Conservation (phyloP, 371 early-diverging fungal species). For the Cokeromyces recurvatus region DNA sequence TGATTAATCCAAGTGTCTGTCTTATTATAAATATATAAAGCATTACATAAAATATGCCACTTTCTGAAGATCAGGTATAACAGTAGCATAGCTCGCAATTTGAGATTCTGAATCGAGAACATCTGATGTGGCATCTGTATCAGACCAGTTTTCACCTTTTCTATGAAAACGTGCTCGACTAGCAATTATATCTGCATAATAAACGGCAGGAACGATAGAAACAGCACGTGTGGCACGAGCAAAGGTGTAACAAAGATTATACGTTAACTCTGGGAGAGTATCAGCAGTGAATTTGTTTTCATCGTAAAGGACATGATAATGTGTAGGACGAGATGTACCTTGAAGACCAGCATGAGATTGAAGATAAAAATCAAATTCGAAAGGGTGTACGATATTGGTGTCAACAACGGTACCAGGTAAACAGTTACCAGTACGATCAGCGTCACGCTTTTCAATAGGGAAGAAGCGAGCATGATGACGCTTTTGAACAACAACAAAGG, state of each 20-base stretch:
- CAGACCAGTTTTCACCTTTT: conserved; percentile 8
- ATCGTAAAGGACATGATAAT: conserved; percentile 82
- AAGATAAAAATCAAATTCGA: conserved; percentile 86
- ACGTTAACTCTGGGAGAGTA: conserved; percentile 72
- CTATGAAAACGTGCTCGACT: conserved; percentile 74
- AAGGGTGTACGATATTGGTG: conserved; percentile 74
- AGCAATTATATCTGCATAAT: conserved; percentile 86
- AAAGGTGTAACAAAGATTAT: conserved; percentile 83
- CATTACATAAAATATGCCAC: too few relatives aligned
- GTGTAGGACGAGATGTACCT: conserved; percentile 87
- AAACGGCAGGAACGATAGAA: conserved; percentile 76
- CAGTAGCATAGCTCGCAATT: too few relatives aligned
- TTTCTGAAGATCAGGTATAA: too few relatives aligned
- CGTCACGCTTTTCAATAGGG: conserved; percentile 55
- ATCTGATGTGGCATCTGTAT: too few relatives aligned
- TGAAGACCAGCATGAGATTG: conserved; percentile 84
- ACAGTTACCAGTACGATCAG: conserved; percentile 28
- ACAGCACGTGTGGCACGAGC: conserved; percentile 78
- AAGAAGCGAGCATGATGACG: conserved; percentile 94
- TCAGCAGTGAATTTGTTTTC: conserved; percentile 77
- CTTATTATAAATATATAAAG: too few relatives aligned
- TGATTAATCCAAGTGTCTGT: too few relatives aligned
- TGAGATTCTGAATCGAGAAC: too few relatives aligned
- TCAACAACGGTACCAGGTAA: conserved; percentile 91
- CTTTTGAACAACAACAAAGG: conserved; percentile 91